Evolutionary conservation across 257 asterid species (phyloP), one percentile per base, ranked within the genome.

Genomic region (Hygrophila difformis): DNA sequence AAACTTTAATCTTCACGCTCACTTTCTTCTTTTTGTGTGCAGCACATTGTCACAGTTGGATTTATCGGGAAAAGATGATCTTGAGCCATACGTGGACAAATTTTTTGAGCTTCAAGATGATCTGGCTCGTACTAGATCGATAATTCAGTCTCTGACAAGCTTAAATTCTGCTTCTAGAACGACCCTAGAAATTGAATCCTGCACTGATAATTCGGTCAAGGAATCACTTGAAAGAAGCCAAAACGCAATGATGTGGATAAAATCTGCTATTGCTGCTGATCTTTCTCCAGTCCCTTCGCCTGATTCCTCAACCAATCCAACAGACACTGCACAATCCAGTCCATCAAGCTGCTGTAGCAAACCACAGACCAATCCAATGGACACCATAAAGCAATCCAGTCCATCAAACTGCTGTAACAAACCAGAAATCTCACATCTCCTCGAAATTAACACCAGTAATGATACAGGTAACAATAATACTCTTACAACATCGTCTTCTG

Each of bases 31-130:
- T 56, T 28, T 45, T 47, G 13, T 24, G 9, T 47, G 56, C 73
- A 84, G 95, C 59, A 64, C 71, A 47, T 74, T 68, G 51, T 78
- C 91, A 21, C 82, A 73, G 66, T 70, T 76, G 8, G 71, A 57
- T 17, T 18, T 59, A 39, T 60, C 68, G n/a, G 70, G 60, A 62
- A 80, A 76, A n/a, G 87, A 56, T 24, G 75, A 78, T 61, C 62
- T 73, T 31, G 76, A 76, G 36, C 69, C 71, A 18, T 49, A 60
- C 14, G 70, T 72, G 2, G 93, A 81, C 46, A 69, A 60, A 19
- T 71, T 81, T 12, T 69, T 78, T 21, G 64, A 69, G 40, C 79
- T 78, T 23, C 77, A 76, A 39, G 72, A 63, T 8, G 80, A 73
- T 36, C 47, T 85, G 47, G 57, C 70, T 28, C 70, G 41, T 23